Evolutionary conservation across 1,284 basidiomycete species (phyloP).

Genomic region (Ganoderma boninense): DNA sequence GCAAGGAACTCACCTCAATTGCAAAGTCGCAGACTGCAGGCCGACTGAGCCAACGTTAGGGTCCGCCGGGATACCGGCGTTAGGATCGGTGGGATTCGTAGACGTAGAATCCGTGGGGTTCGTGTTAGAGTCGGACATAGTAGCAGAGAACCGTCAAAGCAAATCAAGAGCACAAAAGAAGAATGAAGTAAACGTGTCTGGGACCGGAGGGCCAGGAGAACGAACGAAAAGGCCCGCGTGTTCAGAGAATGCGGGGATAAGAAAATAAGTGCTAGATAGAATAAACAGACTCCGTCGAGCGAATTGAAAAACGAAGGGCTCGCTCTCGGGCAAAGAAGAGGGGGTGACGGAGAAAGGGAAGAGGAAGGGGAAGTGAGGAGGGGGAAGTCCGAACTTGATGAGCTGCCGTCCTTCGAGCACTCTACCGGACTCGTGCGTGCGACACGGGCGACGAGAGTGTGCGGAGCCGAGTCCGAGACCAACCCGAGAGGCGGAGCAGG

Average conservation of each 20-base stretch:
- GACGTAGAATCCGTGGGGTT: conserved; percentile 13
- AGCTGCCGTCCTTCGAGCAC: conserved; percentile 17
- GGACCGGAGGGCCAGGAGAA: conserved; percentile 9
- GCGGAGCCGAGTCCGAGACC: conserved; percentile 28
- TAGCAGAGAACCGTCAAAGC: conserved; percentile 11
- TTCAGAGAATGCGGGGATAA: background rate
- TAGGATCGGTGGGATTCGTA: conserved; percentile 11
- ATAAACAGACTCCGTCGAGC: conserved; percentile 2
- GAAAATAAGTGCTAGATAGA: background rate
- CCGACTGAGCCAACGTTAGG: background rate
- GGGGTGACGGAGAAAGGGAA: background rate
- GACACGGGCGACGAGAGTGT: conserved; percentile 11
- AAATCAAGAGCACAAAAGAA: background rate
- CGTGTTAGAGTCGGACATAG: conserved; percentile 25
- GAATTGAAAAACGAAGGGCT: conserved; percentile 5
- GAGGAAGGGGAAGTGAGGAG: background rate
- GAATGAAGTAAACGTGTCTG: conserved; percentile 13
- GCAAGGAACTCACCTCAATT: conserved; percentile 7
- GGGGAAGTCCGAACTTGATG: conserved; percentile 7
- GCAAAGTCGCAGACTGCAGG: conserved; percentile 3
- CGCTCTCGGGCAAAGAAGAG: conserved; percentile 19
- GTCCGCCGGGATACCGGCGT: background rate
- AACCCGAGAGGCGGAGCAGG: conserved; percentile 29
- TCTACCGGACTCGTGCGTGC: conserved; percentile 18
- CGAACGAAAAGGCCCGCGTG: conserved; percentile 7